Evolutionary conservation across 176 grass and related monocot species (phyloP), one percentile per base, ranked within the genome.

Genomic region (Panicum miliaceum): DNA sequence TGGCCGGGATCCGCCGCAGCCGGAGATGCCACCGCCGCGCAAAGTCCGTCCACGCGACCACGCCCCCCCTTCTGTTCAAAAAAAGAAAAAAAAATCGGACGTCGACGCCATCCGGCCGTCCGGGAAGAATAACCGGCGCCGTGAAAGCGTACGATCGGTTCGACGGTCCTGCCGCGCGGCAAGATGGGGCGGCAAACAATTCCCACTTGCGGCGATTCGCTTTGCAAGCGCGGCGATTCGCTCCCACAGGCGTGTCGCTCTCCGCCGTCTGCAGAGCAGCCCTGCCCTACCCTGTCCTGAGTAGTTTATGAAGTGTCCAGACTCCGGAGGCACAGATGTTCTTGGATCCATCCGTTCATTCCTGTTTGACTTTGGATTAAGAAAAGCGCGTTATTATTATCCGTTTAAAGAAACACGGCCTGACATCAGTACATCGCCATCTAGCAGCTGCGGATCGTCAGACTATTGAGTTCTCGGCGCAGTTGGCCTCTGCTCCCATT

Each of bases 311-410:
- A 4, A 23, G 7, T 62, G 73, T 43, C n/a, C 64, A 13, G 72
- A 18, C 27, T 29, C 16, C 62, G 57, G 38, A 68, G 45, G 75
- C 84, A 81, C 12, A 35, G 36, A 19, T 26, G 73, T 60, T 11
- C 27, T 38, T 37, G 57, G 9, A 26, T 23, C 57, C 57, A n/a
- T n/a, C 54, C 25, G 45, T 32, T 32, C 29, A 32, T 32, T 2
- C 14, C 15, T 15, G 22, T 81, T 65, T 88, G 86, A 88, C 81
- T 71, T 78, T 25, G 25, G 54, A 37, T 78, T 63, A 43, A 52
- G 7, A 12, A 77, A 76, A n/a, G 8, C 20, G n/a, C 1, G 6
- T 51, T 32, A 32, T 29, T 41, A 4, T 3, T n/a, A 57, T 57
- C 56, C 11, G 10, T 25, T 26, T 26, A 25, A 60, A 51, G 9